Conservation (phyloP, 2,329 filamentous ascomycete species). For the Stachybotrys echinatus region DNA sequence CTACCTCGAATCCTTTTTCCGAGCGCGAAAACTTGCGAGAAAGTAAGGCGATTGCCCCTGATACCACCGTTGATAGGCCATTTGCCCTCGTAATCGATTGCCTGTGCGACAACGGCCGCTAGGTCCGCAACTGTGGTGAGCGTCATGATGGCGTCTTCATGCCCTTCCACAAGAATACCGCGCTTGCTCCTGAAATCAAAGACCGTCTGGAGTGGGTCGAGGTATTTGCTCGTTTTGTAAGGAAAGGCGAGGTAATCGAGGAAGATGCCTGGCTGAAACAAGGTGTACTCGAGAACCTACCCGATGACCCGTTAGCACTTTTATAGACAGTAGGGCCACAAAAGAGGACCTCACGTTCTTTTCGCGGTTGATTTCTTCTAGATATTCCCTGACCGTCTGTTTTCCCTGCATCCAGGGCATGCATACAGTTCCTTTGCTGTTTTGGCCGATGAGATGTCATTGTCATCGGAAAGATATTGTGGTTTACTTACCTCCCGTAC, state of each 20-base stretch:
- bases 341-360: conserved; percentile 24
- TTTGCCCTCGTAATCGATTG: conserved; percentile 35
- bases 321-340: not conserved
- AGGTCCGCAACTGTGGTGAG: conserved; percentile 39
- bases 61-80: conserved; percentile 40
- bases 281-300: conserved; percentile 48
- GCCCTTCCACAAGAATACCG: conserved; percentile 35
- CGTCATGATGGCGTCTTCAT: conserved; percentile 35
- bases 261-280: conserved; percentile 52
- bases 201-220: conserved; percentile 30
- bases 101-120: conserved; percentile 30
- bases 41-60: conserved; percentile 26
- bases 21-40: conserved; percentile 31
- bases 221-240: conserved; percentile 35
- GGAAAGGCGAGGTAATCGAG: conserved; percentile 50
- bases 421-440: conserved; percentile 14
- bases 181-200: conserved; percentile 35
- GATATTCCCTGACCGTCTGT: conserved; percentile 40
- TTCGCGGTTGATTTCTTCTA: conserved; percentile 43
- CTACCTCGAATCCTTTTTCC: conserved; percentile 35
- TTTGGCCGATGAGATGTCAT: not conserved
- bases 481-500: conserved; percentile 35
- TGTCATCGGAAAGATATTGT: not conserved
- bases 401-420: conserved; percentile 48
- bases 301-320: not conserved